Percentiles rank a stretch among this genome's conserved stretches.
These are phyloP conservation scores for Xylaria sp. DNA, from an alignment of 2,329 filamentous ascomycete species.

Conservation along the genomic window DNA sequence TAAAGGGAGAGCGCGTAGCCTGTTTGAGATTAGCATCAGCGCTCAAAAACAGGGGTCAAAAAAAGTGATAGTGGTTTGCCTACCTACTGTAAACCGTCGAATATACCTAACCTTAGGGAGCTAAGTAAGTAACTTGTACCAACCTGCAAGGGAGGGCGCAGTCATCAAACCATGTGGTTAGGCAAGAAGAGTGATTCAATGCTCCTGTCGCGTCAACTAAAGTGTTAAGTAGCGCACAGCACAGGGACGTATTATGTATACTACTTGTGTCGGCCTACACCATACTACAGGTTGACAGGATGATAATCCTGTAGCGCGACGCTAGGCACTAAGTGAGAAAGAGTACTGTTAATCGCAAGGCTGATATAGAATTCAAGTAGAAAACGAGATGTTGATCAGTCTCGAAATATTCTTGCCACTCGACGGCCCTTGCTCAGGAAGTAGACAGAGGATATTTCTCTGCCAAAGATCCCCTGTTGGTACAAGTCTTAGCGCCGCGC, in stretches of 20 bases:
- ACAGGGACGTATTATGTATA: neutral
- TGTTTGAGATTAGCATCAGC: conserved; percentile 38
- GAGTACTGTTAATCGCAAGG: too few relatives aligned
- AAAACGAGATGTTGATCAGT: too few relatives aligned
- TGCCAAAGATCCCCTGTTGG: too few relatives aligned
- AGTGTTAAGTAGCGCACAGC: neutral
- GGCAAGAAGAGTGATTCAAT: neutral
- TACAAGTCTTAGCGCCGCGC: too few relatives aligned
- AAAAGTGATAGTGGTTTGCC: conserved; percentile 34
- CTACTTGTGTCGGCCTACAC: neutral
- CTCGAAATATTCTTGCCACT: too few relatives aligned
- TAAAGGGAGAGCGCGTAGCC: conserved; percentile 47
- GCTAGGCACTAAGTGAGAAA: too few relatives aligned
- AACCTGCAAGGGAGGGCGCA: neutral
- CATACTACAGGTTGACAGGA: too few relatives aligned
- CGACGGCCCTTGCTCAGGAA: too few relatives aligned
- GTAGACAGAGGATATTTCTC: too few relatives aligned
- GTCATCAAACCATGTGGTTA: neutral
- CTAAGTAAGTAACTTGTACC: neutral
- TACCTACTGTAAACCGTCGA: conserved; percentile 6
- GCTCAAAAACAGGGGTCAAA: conserved; percentile 38
- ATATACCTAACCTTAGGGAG: neutral
- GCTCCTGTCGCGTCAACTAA: neutral
- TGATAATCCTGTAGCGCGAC: too few relatives aligned
- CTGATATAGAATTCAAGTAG: too few relatives aligned